Base-by-base conservation (phyloP, 352 stramenopile genomes). In the Lagenidium giganteum region DNA sequence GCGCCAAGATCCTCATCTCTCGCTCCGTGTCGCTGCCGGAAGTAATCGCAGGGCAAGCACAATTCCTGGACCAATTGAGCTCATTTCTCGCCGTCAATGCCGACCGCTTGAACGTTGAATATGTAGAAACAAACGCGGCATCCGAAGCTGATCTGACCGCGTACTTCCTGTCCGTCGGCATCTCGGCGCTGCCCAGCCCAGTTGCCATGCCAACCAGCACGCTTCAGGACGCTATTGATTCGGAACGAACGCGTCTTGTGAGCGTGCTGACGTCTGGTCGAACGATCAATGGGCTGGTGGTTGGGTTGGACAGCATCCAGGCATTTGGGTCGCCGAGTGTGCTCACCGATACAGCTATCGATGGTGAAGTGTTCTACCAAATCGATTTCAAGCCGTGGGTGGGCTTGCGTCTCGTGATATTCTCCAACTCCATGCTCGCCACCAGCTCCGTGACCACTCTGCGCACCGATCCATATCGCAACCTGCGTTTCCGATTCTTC, bases 321-420 rank as follows among this genome's bases (percentile, higher is more conserved):
- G 28, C 65, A 8, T 70, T 70, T 38, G 60, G 47, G 7, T 16
- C 30, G 2, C 35, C 42, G 2, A 50, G 58, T 42, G 16, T 50
- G 21, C 20, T 70, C 8, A 17, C 63, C 0, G 49, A 51, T 23
- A 40, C 51, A 2, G 18, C 17, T 11, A 28, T 65, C 21, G 60
- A 66, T 14, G 60, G 60, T 8, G 60, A 70, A 26, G 8, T 16
- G 7, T 62, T 70, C 41, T 63, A 63, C 32, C 46, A 34, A 13
- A 42, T 70, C n/a, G 60, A 70, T 25, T 33, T 57, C 2, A 62
- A 37, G 26, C 55, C 60, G 7, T 70, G 54, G 60, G 28, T 65
- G 5, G 34, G 29, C 9, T 37, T 54, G 3, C 33, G 26, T 14
- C 23, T 70, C 23, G 59, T 39, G 3, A 16, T 68, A 5, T 26